A percentile compares a stretch with the other conserved stretches of the same genome.
These are phyloP conservation scores for Scytalidium sp. DNA, from an alignment of 2,329 filamentous ascomycete species.

Conservation along the genomic window DNA sequence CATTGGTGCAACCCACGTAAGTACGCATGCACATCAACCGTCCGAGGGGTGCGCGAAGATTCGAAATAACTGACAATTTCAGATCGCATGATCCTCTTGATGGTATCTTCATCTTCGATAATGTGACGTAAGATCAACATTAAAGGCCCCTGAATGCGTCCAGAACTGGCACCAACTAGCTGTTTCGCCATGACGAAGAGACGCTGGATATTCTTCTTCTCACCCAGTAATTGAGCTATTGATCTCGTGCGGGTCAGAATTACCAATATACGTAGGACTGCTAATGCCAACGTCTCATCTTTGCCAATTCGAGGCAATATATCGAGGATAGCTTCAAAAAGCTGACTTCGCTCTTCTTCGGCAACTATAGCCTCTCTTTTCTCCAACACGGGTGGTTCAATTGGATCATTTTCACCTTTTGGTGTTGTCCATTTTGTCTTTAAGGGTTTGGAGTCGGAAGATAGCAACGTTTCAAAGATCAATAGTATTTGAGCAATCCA, in stretches of 20 bases:
- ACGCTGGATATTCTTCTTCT: conserved; percentile 85
- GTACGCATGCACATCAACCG: conserved; percentile 69
- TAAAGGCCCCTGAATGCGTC: conserved; percentile 60
- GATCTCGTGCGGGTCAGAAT: conserved; percentile 79
- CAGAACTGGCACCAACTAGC: conserved; percentile 73
- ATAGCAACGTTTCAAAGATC: conserved; percentile 86
- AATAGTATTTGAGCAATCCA: conserved; percentile 92
- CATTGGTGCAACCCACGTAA: conserved; percentile 75
- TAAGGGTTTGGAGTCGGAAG: conserved; percentile 79
- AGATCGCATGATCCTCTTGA: conserved; percentile 87
- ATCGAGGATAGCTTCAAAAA: conserved; percentile 78
- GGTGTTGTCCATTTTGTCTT: conserved; percentile 69
- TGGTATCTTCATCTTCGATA: conserved; percentile 86
- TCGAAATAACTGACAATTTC: conserved; percentile 83
- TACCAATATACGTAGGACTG: conserved; percentile 78
- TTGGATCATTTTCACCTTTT: conserved; percentile 43
- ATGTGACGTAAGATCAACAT: conserved; percentile 89
- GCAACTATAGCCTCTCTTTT: conserved; percentile 61
- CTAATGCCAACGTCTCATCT: conserved; percentile 79
- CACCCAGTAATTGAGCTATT: conserved; percentile 72
- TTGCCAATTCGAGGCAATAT: conserved; percentile 85
- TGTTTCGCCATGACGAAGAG: conserved; percentile 96
- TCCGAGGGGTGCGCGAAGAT: conserved; percentile 44
- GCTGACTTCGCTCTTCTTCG: conserved; percentile 60
- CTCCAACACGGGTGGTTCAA: conserved; percentile 54